These are phyloP conservation scores for Aspergillus bridgeri DNA, from an alignment of 495 filamentous ascomycete genomes.

Conservation along the genomic window DNA sequence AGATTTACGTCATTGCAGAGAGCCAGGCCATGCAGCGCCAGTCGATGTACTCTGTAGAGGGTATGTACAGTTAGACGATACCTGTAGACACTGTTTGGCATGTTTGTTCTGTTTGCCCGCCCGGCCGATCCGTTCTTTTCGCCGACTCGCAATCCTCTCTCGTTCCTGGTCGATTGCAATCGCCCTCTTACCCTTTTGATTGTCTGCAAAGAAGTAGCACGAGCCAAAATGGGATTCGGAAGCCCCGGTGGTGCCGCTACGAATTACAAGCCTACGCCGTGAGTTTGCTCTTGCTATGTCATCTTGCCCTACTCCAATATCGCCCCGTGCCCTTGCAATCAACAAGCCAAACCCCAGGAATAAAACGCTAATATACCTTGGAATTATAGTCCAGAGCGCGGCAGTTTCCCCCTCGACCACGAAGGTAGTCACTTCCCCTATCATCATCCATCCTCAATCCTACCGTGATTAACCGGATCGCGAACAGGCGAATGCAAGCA, in stretches of 20 bases:
- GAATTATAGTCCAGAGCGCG: conserved; percentile 73
- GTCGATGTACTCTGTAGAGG: no score
- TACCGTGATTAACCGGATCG: conserved; percentile 60
- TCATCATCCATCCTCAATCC: not conserved
- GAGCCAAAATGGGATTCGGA: conserved; percentile 59
- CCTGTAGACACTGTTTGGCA: conserved; percentile 24
- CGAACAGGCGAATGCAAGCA: conserved; percentile 90
- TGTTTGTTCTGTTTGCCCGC: conserved; percentile 39
- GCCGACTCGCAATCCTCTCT: not conserved
- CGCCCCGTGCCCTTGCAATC: not conserved
- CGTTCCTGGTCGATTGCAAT: not conserved
- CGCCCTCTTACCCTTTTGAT: not conserved
- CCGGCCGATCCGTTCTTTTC: not conserved
- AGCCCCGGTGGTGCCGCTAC: conserved; percentile 69
- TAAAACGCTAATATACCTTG: not conserved
- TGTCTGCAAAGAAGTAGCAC: not conserved
- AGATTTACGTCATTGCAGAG: not conserved
- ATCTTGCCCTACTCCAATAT: not conserved
- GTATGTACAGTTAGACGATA: no score
- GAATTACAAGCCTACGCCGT: conserved; percentile 73
- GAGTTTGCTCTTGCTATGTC: conserved; percentile 32
- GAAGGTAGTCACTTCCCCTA: conserved; percentile 55
- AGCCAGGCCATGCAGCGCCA: no score
- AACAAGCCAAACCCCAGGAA: not conserved
- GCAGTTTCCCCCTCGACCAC: conserved; percentile 94